These are phyloP conservation scores for Globisporangium spinosum DNA, from an alignment of 352 stramenopile species.

Conservation along the genomic window DNA sequence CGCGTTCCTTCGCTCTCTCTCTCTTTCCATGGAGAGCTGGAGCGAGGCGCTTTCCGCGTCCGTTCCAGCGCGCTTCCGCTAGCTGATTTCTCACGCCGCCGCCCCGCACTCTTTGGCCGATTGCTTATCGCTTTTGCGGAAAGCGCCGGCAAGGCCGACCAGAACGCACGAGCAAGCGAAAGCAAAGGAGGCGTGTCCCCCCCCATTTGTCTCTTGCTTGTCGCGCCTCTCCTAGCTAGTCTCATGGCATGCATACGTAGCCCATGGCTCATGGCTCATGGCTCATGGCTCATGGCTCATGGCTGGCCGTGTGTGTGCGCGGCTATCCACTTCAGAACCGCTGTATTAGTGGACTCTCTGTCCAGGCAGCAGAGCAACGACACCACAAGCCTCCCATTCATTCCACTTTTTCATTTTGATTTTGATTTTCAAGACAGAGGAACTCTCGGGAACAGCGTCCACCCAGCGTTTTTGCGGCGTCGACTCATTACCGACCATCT, in stretches of 20 bases:
- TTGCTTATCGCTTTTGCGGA: background rate
- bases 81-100: background rate
- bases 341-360: background rate
- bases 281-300: background rate
- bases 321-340: background rate
- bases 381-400: background rate
- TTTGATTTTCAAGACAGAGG: background rate
- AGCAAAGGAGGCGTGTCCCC: background rate
- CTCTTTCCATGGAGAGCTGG: background rate
- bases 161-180: background rate
- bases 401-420: background rate
- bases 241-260: background rate
- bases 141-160: background rate
- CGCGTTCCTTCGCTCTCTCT: background rate
- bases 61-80: background rate
- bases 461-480: background rate
- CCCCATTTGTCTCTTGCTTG: background rate
- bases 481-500: background rate
- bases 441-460: background rate
- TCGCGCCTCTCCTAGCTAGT: background rate
- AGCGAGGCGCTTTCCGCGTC: background rate
- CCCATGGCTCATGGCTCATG: background rate
- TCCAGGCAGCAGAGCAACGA: background rate
- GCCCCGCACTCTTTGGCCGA: background rate
- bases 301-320: background rate